Evolutionary conservation across 2,329 filamentous ascomycete genomes (phyloP), one percentile per base, ranked within the genome.

Genomic region (Fusarium setosum): DNA sequence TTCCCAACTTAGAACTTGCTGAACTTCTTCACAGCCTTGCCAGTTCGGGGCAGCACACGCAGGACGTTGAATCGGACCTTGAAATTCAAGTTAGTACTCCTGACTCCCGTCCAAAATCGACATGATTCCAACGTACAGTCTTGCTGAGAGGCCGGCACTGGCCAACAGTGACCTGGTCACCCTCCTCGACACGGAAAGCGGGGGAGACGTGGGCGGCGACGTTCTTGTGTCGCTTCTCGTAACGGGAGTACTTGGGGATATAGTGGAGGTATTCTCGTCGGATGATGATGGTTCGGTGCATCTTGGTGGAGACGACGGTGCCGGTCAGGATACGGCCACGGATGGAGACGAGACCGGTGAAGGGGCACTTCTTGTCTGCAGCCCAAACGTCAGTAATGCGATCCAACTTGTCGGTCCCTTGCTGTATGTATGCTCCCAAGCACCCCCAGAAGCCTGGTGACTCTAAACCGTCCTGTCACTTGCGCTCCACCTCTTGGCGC

Each of bases 211-310:
- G 96, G 75, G 95, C 96, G 79, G 96, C 93, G 73, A 99, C 89
- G 91, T 99, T 99, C 92, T 97, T 97, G 93, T 99, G 96, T 84
- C 96, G 90, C 92, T 97, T 98, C 93, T 99, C 96, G 86, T 99
- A 99, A 91, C 96, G 93, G 82, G 92, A 89, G 91, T 99, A 99
- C 89, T 99, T 99, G 84, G 94, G 94, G 82, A 99, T 92, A 87
- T 93, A 99, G 89, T 99, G 96, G 70, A 99, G 93, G 90, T 99
- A 99, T 90, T 99, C 96, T 85, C 96, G 92, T 84, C 96, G 96
- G 89, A 99, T 96, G 86, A 99, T 92, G 82, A 98, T 87, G 79
- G 96, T 99, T 86, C 96, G 93, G 92, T 99, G 96, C 96, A 99
- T 99, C 93, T 99, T 99, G 86, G 96, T 99, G 78, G 95, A 98